Evolutionary conservation across 352 stramenopile genomes (phyloP), one percentile per base, ranked within the genome.

Genomic region (Pseudoperonospora humuli): DNA sequence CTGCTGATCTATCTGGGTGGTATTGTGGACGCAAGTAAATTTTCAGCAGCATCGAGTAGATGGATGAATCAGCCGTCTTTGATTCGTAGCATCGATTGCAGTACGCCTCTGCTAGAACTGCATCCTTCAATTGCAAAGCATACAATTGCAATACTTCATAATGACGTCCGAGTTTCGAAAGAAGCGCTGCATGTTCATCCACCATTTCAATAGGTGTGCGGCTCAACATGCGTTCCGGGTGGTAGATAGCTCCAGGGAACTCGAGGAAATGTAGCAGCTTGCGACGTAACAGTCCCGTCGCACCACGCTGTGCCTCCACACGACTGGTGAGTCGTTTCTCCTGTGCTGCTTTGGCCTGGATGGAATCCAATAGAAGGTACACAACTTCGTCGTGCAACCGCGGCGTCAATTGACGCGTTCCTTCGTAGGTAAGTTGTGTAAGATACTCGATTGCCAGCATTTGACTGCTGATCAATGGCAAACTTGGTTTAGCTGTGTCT

Each of bases 91-190:
- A 89, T 14, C 72, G 69, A 38, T 93, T 88, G 57, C 80, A 90
- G 38, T 93, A 90, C 1, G 61, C 57, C 40, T 93, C 80, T 0
- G 80, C 80, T 13, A 90, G 54, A 17, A 69, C 62, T 21, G 78
- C 61, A 45, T 93, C 78, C 7, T 79, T 70, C 9, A 93, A 59
- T 23, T 89, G 62, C n/a, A 89, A 42, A 18, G 76, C 68, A 44
- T 89, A 90, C 1, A 93, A 65, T 27, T 86, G 67, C 9, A 93
- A 60, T 31, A 93, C 80, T 55, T 93, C 77, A 39, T 84, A 65
- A 45, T 93, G 80, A 18, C 77, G 69, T 11, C 78, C 75, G 6
- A 93, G 71, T 39, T 74, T 75, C 14, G 80, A 82, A 14, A 90
- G 57, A 15, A 88, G 38, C 18, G 78, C 76, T 5, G 78, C 80